These are phyloP conservation scores for Apiospora rasikravindrae DNA, from an alignment of 2,329 filamentous ascomycete genomes.

Conservation along the genomic window DNA sequence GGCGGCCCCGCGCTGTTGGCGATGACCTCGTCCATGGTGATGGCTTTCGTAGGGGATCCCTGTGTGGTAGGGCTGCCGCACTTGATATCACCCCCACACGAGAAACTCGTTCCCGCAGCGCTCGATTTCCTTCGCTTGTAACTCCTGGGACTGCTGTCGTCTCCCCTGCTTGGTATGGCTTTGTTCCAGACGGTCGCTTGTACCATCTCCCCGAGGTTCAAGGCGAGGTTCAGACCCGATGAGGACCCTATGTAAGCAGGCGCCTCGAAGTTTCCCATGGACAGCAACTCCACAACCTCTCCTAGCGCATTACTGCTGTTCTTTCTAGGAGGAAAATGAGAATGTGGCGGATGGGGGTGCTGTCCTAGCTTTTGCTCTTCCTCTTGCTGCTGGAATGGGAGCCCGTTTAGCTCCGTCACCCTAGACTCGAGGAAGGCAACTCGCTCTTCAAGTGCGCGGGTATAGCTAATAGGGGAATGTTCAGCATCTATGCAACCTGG, in stretches of 20 bases:
- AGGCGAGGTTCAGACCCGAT: slow-evolving; percentile 53
- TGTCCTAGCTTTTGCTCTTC: slow-evolving; percentile 22
- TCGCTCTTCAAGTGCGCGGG: slow-evolving; percentile 47
- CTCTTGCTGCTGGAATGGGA: neutral
- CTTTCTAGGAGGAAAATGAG: slow-evolving; percentile 19
- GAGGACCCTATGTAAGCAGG: slow-evolving; percentile 56
- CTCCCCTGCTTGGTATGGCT: slow-evolving; percentile 39
- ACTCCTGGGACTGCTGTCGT: slow-evolving; percentile 23
- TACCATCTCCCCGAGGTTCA: slow-evolving; percentile 58
- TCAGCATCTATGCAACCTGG: neutral
- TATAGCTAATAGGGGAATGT: slow-evolving; percentile 40
- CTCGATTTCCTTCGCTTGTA: slow-evolving; percentile 20
- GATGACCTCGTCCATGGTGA: slow-evolving; percentile 47
- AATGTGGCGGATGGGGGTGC: neutral
- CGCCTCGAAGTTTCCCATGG: slow-evolving; percentile 49
- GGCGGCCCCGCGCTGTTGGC: slow-evolving; percentile 51
- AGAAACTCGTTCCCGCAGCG: neutral
- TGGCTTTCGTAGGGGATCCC: slow-evolving; percentile 26
- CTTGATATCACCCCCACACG: slow-evolving; percentile 35
- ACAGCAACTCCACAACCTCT: slow-evolving; percentile 56
- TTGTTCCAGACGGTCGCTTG: slow-evolving; percentile 60
- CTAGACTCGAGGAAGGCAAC: slow-evolving; percentile 46
- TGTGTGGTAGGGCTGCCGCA: neutral
- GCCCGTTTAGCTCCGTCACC: slow-evolving; percentile 28
- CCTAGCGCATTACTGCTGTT: slow-evolving; percentile 33